phyloP scores from a whole-genome alignment of 768 basidiomycete genomes.

The Podaxis sp. region DNA sequence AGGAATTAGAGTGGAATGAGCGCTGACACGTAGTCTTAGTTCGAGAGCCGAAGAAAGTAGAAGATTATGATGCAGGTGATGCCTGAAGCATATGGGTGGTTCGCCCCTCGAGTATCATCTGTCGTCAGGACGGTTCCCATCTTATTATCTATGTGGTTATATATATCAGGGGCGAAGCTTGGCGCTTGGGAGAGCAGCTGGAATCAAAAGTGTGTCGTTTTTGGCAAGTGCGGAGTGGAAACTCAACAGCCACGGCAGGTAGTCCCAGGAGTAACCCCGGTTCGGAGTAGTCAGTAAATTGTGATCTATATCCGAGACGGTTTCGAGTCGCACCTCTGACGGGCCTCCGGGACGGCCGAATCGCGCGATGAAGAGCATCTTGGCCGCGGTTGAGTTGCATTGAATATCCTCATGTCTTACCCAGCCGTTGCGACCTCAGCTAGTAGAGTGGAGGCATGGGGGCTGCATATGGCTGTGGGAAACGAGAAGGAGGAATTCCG shows the following conservation, averaged over 20 bases:
- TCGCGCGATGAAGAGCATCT: neutral
- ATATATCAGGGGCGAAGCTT: slow-evolving; percentile 10
- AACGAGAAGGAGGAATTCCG: neutral
- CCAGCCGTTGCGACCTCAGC: neutral
- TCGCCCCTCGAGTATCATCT: neutral
- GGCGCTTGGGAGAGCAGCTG: neutral
- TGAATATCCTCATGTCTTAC: neutral
- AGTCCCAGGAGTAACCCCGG: slow-evolving; percentile 13
- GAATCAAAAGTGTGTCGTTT: slow-evolving; percentile 2
- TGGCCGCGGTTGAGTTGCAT: neutral
- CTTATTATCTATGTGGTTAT: neutral
- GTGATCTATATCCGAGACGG: neutral
- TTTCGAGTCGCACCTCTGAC: neutral
- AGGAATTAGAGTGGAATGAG: neutral
- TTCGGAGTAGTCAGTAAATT: neutral
- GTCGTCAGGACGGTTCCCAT: slow-evolving; percentile 6
- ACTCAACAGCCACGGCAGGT: slow-evolving; percentile 6
- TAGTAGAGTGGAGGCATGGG: neutral
- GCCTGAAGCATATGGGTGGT: slow-evolving; percentile 6
- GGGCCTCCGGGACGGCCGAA: neutral
- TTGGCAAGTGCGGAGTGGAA: slow-evolving; percentile 12
- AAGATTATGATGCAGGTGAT: slow-evolving; percentile 1
- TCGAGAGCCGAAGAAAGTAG: neutral
- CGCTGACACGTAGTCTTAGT: slow-evolving; percentile 9
- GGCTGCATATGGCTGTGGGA: neutral